A percentile compares a stretch with the other conserved stretches of the same genome.
These are phyloP conservation scores for Ophiostoma australiae DNA, from an alignment of 2,329 filamentous ascomycete genomes.

Conservation along the genomic window DNA sequence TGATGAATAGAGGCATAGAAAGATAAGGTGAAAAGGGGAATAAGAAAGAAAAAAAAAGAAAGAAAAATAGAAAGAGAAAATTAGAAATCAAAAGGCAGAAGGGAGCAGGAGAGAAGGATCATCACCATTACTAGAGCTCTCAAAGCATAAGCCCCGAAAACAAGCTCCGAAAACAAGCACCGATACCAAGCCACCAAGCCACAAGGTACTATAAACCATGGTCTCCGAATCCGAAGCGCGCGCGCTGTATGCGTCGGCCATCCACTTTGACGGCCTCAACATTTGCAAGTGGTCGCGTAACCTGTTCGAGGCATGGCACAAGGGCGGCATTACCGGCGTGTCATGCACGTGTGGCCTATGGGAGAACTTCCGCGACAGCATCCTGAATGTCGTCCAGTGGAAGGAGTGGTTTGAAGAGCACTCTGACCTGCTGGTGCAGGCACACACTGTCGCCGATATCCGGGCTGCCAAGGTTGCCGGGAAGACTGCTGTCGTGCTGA, in stretches of 20 bases:
- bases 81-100: neutral
- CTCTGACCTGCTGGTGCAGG: slow-evolving; percentile 37
- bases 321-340: slow-evolving; percentile 39
- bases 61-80: neutral
- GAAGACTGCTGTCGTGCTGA: slow-evolving; percentile 38
- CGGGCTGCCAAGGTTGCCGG: slow-evolving; percentile 36
- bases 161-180: neutral
- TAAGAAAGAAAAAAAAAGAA: neutral
- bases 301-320: slow-evolving; percentile 39
- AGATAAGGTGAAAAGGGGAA: neutral
- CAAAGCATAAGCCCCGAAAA: neutral
- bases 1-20: neutral
- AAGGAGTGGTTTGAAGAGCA: slow-evolving; percentile 42
- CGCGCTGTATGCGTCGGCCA: slow-evolving; percentile 35
- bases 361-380: slow-evolving; percentile 38
- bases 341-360: slow-evolving; percentile 40
- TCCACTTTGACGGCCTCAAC: slow-evolving; percentile 41
- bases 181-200: neutral
- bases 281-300: slow-evolving; percentile 39
- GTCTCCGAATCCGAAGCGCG: slow-evolving; percentile 36
- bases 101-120: neutral
- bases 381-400: slow-evolving; percentile 40
- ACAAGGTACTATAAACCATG: slow-evolving; percentile 30
- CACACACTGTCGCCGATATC: slow-evolving; percentile 36
- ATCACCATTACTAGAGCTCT: neutral